Base-by-base conservation (phyloP, 2,329 filamentous ascomycete species). In the Aspergillus calidoustus region DNA sequence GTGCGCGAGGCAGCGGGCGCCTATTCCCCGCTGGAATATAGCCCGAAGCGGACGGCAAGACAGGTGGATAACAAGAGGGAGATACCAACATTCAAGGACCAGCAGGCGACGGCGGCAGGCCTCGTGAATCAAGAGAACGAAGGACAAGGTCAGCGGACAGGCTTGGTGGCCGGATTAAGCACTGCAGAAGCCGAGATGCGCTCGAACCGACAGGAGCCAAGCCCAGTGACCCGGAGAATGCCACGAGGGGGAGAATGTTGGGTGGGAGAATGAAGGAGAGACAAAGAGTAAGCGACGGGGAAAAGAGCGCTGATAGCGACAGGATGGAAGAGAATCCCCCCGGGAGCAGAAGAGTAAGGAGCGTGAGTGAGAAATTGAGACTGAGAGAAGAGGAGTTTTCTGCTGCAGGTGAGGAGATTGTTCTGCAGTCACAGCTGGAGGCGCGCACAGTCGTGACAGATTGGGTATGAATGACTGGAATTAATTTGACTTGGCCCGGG, bases 261-360 rank as follows among this genome's bases (percentile, higher is more conserved):
- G 52, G 48, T 54, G 54, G 54, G 61, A 52, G 64, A 66, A 68
- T 67, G 64, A 65, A 65, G 63, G 63, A 64, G 59, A 57, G 46
- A 56, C 30, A 28, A 55, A 48, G 48, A 41, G 34, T 13, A 41
- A 41, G 34, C 34, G 54, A 56, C 23, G 50, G 31, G 53, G 54
- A 38, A 51, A 31, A 54, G 25, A 41, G 19, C 34, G 48, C 23
- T 7, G 55, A 59, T 57, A 61, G 50, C 8, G 59, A 61, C 59
- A 54, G 59, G 11, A 61, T 50, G 34, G 54, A 61, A 54, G 54
- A 54, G 49, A 52, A 23, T 22, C 47, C 38, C 22, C 43, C 59
- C 38, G 38, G 47, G 38, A 64, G 54, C 53, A 56, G 60, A 44
- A 44, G 64, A 46, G 57, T 62, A 57, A 62, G 46, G 48, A 54